A percentile compares a stretch with the other conserved stretches of the same genome.
Evolutionary conservation across 2,329 filamentous ascomycete species (phyloP).

Genomic region (Scedosporium dehoogii): DNA sequence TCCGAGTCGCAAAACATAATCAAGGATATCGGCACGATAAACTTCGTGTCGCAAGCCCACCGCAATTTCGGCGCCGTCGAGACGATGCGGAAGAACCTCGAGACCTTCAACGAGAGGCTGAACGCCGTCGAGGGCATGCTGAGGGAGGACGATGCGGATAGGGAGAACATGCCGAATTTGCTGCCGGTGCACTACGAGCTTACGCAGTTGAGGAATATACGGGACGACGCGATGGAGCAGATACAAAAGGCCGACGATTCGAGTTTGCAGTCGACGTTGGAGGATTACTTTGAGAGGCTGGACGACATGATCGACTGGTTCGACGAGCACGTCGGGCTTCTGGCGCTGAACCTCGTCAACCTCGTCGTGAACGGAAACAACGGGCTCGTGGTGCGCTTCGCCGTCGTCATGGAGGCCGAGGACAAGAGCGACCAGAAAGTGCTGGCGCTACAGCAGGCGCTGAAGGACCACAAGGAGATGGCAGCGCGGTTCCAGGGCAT

Average conservation of each 20-base stretch:
- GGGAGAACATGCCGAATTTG: conserved; percentile 85
- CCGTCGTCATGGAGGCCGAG: conserved; percentile 86
- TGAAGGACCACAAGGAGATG: conserved; percentile 92
- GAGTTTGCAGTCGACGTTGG: conserved; percentile 69
- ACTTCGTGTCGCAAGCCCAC: conserved; percentile 85
- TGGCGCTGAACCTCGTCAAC: conserved; percentile 83
- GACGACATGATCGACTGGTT: conserved; percentile 90
- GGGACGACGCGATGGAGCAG: conserved; percentile 94
- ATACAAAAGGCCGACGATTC: conserved; percentile 67
- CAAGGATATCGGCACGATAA: conserved; percentile 88
- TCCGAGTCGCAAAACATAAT: conserved; percentile 97
- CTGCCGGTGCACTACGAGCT: conserved; percentile 85
- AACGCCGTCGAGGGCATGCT: conserved; percentile 68
- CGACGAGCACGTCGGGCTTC: conserved; percentile 82
- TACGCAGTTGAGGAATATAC: conserved; percentile 83
- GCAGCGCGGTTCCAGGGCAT: conserved; percentile 91
- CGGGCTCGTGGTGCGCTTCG: conserved; percentile 81
- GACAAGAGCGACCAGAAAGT: conserved; percentile 94
- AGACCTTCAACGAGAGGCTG: conserved; percentile 74
- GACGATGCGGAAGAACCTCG: conserved; percentile 83
- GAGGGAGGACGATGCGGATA: conserved; percentile 71
- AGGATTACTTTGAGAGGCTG: conserved; percentile 80
- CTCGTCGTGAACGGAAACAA: conserved; percentile 80
- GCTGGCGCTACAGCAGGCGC: conserved; percentile 81
- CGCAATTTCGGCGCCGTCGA: conserved; percentile 92